Evolutionary conservation across 441 rosid genomes (phyloP).

Genomic region (Jatropha podagrica): DNA sequence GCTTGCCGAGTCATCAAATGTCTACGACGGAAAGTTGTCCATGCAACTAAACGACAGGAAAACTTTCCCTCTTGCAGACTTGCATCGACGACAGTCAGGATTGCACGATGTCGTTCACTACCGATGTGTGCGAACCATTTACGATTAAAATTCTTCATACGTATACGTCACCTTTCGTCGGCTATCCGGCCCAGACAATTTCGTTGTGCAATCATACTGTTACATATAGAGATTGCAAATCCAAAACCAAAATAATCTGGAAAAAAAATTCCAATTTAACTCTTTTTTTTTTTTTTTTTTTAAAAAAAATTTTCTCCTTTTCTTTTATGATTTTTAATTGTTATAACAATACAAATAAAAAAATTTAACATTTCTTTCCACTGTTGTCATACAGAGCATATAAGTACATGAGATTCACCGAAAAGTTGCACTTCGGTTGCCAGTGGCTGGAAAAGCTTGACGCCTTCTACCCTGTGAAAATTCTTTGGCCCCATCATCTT

Average conservation of each 20-base stretch:
- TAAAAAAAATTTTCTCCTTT: not conserved
- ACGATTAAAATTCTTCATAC: too few relatives aligned
- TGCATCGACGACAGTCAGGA: too few relatives aligned
- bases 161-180: too few relatives aligned
- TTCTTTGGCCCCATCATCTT: constrained; percentile 38
- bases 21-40: too few relatives aligned
- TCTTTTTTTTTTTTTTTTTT: not conserved
- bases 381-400: constrained; percentile 1
- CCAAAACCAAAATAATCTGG: too few relatives aligned
- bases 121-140: too few relatives aligned
- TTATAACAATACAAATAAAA: not conserved
- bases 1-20: not conserved
- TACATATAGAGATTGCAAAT: too few relatives aligned
- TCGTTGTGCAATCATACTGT: too few relatives aligned
- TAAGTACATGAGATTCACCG: constrained; percentile 29
- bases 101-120: too few relatives aligned
- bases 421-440: constrained; percentile 80
- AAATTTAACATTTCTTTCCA: not conserved
- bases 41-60: too few relatives aligned
- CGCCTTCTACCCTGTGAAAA: constrained; percentile 66
- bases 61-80: too few relatives aligned
- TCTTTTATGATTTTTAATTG: not conserved
- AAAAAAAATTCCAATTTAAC: not conserved
- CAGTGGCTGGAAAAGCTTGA: constrained; percentile 85
- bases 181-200: too few relatives aligned